Base-by-base conservation (phyloP, 192 early-diverging fungal species). In the Linnemannia schmuckeri region DNA sequence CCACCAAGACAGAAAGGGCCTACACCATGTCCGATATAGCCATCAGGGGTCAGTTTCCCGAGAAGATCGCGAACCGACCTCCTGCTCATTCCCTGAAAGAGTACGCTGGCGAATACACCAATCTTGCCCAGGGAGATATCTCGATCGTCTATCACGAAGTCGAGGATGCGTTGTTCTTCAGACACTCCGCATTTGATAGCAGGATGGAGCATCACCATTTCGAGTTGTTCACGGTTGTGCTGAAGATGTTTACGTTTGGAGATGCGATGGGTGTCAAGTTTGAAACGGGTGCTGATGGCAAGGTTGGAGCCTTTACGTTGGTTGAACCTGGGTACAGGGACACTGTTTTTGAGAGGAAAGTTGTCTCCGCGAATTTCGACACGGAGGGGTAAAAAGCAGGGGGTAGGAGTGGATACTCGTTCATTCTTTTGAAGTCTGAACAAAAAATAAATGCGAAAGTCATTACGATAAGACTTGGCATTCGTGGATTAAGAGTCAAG, bases 21-120 rank as follows among this genome's bases (percentile, higher is more conserved):
- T 79, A 72, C 52, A 27, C 54, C 6, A 27, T 2, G 35, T 13
- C 47, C 18, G 77, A 22, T 5, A 35, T 27, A 38, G 9, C 6
- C 0, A 3, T 30, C 6, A 3, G 55, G 40, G 77, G 70, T 5
- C 24, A 54, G 0, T 27, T 79, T 40, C 77, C 77, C 10, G 17
- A 54, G 5, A 61, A 55, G 18, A 72, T 79, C 61, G 20, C n/a
- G 24, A 72, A 79, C 37, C 49, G 18, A 49, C 77, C 22, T 4
- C 5, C 47, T 17, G 33, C 37, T 12, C 77, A 72, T 42, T 1
- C n/a, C 18, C 52, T 72, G 41, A 54, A 33, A 3, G 49, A 79
- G 7, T 72, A 54, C 27, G 47, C 70, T 27, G 77, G 77, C 12
- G 35, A n/a, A 5, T 79, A 79, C n/a, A 55, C 47, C 3, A 54